Evolutionary conservation across 208 protist genomes (phyloP), one percentile per base, ranked within the genome.

Genomic region (Leishmania amazonensis): DNA sequence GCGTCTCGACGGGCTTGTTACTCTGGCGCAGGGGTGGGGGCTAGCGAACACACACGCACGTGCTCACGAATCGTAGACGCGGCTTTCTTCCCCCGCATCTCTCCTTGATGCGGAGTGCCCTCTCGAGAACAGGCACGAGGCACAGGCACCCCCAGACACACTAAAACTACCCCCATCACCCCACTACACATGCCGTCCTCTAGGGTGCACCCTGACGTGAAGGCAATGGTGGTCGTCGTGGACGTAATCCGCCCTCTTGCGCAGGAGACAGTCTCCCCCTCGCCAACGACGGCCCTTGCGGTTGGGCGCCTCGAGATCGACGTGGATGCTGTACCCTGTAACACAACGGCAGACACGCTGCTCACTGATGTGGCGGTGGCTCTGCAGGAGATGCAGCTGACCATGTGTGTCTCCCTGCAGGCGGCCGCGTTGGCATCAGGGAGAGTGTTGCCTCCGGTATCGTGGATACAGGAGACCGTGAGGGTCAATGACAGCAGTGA

Each of bases 221-320:
- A n/a, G 45, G 24, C 75, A 54, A 79, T 84, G 81, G 76, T 84
- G 31, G 81, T 84, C n/a, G 76, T 80, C 35, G 80, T 83, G 45
- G 80, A 83, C 67, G 80, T 80, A 28, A 47, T 74, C 45, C 47
- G 71, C 49, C 35, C 54, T 28, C 49, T 67, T 31, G 57, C 78
- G 31, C 15, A 42, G 31, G 42, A 42, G 24, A 47, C 64, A 45
- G 60, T 70, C 49, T 47, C 71, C 67, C 53, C 57, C 76, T 35
- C 76, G 28, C 19, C 75, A 67, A 21, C 40, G 78, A 76, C 28
- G 54, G n/a, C 58, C n/a, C 28, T 8, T 51, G 47, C 51, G 49
- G 15, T 85, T 3, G 81, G 81, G 81, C 77, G 75, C 28, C 78
- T 83, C 57, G 83, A 79, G 53, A 81, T 78, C 28, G 80, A 81